Evolutionary conservation across 1,139 yeast genomes (phyloP).

Genomic region (Insectozyma bohioensis): DNA sequence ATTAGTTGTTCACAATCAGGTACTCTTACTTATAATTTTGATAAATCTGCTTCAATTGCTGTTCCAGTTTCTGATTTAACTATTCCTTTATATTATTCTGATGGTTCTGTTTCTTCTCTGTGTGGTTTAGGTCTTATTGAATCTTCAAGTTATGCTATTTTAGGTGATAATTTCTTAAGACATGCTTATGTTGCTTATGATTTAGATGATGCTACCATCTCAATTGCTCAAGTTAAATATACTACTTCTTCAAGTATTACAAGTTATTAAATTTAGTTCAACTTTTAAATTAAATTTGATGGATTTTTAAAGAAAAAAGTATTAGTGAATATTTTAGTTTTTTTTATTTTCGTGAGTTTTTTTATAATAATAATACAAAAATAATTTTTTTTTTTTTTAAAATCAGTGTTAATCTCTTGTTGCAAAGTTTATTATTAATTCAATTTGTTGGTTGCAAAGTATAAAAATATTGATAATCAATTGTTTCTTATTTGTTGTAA

Average conservation of each 20-base stretch:
- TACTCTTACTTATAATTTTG: conserved; percentile 27
- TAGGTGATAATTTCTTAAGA: conserved; percentile 32
- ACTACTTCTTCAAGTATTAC: conserved; percentile 8
- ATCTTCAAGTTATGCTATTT: conserved; percentile 7
- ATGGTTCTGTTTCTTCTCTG: conserved; percentile 6
- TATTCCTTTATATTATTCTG: conserved; percentile 9
- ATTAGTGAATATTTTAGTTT: too few species aligned
- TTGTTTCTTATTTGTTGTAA: too few species aligned
- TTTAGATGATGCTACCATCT: conserved; percentile 23
- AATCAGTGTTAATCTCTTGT: too few species aligned
- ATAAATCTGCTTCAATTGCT: conserved; percentile 24
- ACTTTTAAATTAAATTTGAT: too few species aligned
- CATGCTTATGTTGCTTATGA: conserved; percentile 27
- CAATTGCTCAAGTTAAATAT: conserved; percentile 25
- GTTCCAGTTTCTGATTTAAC: conserved; percentile 27
- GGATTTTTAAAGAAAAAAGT: too few species aligned
- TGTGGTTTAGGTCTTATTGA: conserved; percentile 12
- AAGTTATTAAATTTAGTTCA: conserved; percentile 1
- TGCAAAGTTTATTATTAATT: too few species aligned
- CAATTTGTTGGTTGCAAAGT: too few species aligned
- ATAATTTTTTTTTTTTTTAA: too few species aligned
- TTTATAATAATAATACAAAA: too few species aligned
- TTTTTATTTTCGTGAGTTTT: too few species aligned
- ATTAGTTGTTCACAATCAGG: conserved; percentile 12
- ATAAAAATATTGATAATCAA: too few species aligned